phyloP scores from a whole-genome alignment of 2,329 filamentous ascomycete genomes.

The Apiospora pterosperma region DNA sequence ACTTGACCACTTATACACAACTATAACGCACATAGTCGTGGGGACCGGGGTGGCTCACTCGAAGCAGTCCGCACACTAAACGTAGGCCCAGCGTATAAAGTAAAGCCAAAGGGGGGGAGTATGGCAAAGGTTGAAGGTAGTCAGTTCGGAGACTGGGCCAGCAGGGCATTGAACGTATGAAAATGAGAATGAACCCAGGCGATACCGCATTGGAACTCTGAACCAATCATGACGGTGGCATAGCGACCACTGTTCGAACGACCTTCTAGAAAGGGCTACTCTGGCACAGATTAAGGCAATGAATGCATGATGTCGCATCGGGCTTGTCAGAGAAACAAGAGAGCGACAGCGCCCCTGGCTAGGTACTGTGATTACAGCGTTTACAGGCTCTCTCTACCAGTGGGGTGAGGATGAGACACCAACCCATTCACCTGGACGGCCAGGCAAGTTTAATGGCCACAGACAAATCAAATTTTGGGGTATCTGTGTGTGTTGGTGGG shows the following conservation, averaged over 20 bases:
- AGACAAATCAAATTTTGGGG: conserved; percentile 4
- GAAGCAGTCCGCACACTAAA: background rate
- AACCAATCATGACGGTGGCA: background rate
- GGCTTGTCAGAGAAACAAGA: background rate
- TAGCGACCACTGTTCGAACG: background rate
- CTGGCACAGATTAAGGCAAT: background rate
- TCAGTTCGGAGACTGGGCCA: background rate
- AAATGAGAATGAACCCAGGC: background rate
- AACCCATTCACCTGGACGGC: background rate
- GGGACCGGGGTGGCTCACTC: background rate
- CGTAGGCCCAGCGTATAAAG: background rate
- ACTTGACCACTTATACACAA: conserved; percentile 2
- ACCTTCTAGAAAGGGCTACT: background rate
- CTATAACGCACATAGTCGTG: background rate
- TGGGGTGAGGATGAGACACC: background rate
- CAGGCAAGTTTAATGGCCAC: background rate
- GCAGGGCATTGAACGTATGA: background rate
- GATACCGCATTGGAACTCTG: background rate
- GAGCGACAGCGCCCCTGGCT: background rate
- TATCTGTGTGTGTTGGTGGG: background rate
- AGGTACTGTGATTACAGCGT: background rate
- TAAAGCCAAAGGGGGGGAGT: background rate
- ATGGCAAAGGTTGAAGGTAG: background rate
- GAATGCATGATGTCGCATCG: background rate
- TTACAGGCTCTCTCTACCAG: background rate